phyloP scores from a whole-genome alignment of 306 rosid genomes.

The Citrullus mucosospermus region DNA sequence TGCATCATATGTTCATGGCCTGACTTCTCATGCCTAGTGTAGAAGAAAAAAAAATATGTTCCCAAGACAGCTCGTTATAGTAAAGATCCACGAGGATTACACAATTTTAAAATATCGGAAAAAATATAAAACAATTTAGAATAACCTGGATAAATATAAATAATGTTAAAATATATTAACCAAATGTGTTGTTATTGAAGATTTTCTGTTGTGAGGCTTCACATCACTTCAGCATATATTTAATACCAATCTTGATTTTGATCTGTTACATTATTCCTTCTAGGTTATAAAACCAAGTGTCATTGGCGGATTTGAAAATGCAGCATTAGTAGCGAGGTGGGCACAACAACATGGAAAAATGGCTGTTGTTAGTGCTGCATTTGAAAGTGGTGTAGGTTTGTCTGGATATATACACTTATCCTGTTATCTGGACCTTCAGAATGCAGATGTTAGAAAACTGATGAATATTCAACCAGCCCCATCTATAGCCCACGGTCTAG shows the following conservation, averaged over 20 bases:
- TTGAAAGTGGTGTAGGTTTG: constrained; percentile 85
- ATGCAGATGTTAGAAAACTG: constrained; percentile 20
- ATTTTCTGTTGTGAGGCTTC: background rate
- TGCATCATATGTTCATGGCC: background rate
- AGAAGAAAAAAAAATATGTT: background rate
- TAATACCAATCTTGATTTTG: background rate
- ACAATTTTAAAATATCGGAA: background rate
- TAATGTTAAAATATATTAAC: background rate
- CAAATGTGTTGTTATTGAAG: background rate
- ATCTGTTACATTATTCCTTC: constrained; percentile 8
- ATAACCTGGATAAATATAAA: background rate
- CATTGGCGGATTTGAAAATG: constrained; percentile 88
- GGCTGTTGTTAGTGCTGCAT: constrained; percentile 82
- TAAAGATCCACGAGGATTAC: background rate
- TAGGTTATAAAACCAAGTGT: constrained; percentile 95
- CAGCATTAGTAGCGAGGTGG: constrained; percentile 72
- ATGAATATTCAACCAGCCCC: constrained; percentile 24
- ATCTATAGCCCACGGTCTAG: constrained; percentile 79
- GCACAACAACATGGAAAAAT: constrained; percentile 75
- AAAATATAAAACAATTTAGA: background rate
- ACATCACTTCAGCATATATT: background rate
- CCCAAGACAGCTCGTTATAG: background rate
- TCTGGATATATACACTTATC: constrained; percentile 76
- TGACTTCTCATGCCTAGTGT: background rate
- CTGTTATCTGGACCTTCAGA: constrained; percentile 60